Base-by-base conservation (phyloP, 441 rosid genomes). In the Corymbia citriodora region DNA sequence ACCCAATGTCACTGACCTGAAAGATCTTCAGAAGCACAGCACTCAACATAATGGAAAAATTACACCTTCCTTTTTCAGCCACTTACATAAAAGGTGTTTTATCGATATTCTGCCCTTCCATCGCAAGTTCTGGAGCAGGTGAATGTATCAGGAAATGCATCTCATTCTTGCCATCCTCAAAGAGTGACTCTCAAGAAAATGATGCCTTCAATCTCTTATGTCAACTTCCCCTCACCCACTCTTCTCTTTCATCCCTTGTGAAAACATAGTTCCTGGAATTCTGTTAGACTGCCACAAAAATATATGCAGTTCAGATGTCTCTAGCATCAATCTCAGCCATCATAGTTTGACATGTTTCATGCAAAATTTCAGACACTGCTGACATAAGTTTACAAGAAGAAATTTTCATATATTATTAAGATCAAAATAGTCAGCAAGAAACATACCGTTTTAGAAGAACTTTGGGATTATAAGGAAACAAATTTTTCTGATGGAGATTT, bases 391-490 rank as follows among this genome's bases (percentile, higher is more conserved):
- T 55, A 87, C n/a, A 53, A n/a, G 88, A 33, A 50, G 45, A 86
- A 85, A 86, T 53, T 59, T 61, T 61, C 81, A 83, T 27, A 29
- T 29, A 49, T 17, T 25, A 86, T 48, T 36, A 87, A 53, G 88
- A 68, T 29, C 25, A 3, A 50, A 63, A 15, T 65, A 33, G 49
- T 87, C 55, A 52, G 31, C 31, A 65, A 65, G 53, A 90, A 50
- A 89, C 92, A 45, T 50, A 98, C 99, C 99, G 96, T 91, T 95
- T 95, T 85, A 98, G 92, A 93, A 98, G 98, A 89, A 93, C 96
- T 91, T 92, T 93, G 55, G 99, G 98, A 92, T 97, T 96, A 90
- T 98, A 98, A 18, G 98, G 97, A 93, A 98, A 97, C 89, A 98
- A 91, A 68, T 94, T 95, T 94, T 96, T 97, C 89, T 61, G 91